Evolutionary conservation across 2,329 filamentous ascomycete genomes (phyloP).

Genomic region (Pyricularia sp.): DNA sequence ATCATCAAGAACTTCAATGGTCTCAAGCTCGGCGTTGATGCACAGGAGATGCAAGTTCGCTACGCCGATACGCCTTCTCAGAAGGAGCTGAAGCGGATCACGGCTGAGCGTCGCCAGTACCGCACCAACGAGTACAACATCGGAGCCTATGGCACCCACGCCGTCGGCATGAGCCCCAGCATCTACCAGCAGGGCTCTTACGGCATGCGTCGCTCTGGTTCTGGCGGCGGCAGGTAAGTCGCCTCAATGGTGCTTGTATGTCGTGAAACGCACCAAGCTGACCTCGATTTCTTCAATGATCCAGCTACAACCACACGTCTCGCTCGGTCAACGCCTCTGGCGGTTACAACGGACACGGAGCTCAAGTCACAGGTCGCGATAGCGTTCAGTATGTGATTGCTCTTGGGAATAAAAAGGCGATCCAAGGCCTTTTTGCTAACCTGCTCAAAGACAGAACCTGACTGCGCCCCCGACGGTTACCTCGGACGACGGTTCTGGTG

Average conservation of each 20-base stretch:
- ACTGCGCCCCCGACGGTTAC: constrained; percentile 29
- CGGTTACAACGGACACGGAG: not conserved
- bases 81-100: constrained; percentile 93
- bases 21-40: constrained; percentile 63
- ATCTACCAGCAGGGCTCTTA: constrained; percentile 30
- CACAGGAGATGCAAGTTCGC: constrained; percentile 81
- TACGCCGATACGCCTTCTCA: constrained; percentile 96
- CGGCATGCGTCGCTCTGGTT: constrained; percentile 20
- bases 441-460: constrained; percentile 25
- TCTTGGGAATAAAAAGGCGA: constrained; percentile 3
- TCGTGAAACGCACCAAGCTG: not conserved
- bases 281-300: not conserved
- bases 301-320: constrained; percentile 1
- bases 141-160: constrained; percentile 55
- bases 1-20: constrained; percentile 85
- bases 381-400: constrained; percentile 2
- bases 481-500: constrained; percentile 36
- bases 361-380: constrained; percentile 1
- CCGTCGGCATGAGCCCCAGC: constrained; percentile 45
- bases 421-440: constrained; percentile 7
- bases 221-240: constrained; percentile 1
- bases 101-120: constrained; percentile 89
- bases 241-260: not conserved
- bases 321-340: constrained; percentile 3
- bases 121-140: constrained; percentile 92